Percentiles rank a stretch among this genome's conserved stretches.
Evolutionary conservation across 2,329 filamentous ascomycete species (phyloP).

Genomic region (Ophiostoma sp.): DNA sequence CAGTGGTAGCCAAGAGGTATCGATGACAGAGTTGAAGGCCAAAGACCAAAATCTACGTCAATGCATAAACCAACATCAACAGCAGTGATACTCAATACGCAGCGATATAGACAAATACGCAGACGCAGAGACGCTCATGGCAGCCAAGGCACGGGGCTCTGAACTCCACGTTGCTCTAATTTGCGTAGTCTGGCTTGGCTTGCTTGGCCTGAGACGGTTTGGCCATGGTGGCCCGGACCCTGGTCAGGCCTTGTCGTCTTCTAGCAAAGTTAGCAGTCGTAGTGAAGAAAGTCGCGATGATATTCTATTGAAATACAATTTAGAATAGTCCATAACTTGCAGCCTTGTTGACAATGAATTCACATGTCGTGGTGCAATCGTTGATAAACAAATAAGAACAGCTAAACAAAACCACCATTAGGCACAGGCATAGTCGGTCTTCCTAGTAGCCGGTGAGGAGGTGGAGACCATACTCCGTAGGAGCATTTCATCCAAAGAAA

Average conservation of each 20-base stretch:
- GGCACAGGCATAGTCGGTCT: constrained; percentile 3
- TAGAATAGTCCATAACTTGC: background rate
- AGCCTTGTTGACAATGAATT: background rate
- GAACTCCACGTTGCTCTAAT: constrained; percentile 14
- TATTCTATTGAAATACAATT: background rate
- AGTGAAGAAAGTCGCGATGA: background rate
- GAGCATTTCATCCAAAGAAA: constrained; percentile 12
- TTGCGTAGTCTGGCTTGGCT: constrained; percentile 15
- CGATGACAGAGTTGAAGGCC: background rate
- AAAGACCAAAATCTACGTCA: background rate
- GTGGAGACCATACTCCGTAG: background rate
- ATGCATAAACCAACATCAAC: background rate
- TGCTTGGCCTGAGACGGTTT: constrained; percentile 1
- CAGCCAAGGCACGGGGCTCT: constrained; percentile 14
- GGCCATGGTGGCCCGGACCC: background rate
- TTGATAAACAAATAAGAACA: background rate
- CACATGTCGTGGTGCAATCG: background rate
- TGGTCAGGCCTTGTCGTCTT: background rate
- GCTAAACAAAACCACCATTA: background rate
- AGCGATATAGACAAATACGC: no score
- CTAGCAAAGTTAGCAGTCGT: background rate
- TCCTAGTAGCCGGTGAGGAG: constrained; percentile 4
- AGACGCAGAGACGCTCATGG: background rate
- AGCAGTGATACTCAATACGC: background rate
- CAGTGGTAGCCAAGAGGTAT: constrained; percentile 11